phyloP scores from a whole-genome alignment of 2,329 filamentous ascomycete genomes.

The Exophiala calicioides region DNA sequence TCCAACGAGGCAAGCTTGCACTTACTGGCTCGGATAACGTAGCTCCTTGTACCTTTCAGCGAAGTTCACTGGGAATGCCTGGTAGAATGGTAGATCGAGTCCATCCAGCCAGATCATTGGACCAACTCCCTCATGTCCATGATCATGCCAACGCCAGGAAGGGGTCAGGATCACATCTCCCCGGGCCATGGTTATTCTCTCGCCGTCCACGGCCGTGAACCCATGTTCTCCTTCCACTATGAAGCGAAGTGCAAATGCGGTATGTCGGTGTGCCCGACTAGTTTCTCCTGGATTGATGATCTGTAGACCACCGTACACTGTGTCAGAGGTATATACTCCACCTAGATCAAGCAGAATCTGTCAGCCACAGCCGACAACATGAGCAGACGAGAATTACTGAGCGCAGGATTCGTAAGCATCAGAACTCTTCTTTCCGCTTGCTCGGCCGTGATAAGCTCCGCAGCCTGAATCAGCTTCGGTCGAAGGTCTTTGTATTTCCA shows the following conservation, averaged over 20 bases:
- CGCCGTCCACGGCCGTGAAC: slow-evolving; percentile 59
- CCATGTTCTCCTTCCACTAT: slow-evolving; percentile 58
- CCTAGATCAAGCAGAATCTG: too few species aligned
- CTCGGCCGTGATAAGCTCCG: slow-evolving; percentile 38
- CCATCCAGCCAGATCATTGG: slow-evolving; percentile 62
- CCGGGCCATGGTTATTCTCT: slow-evolving; percentile 52
- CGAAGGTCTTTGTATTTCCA: slow-evolving; percentile 40
- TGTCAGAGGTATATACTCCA: slow-evolving; percentile 63
- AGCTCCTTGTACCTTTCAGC: slow-evolving; percentile 52
- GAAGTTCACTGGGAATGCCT: slow-evolving; percentile 55
- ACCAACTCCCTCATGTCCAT: slow-evolving; percentile 57
- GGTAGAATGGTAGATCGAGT: slow-evolving; percentile 55
- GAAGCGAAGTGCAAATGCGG: slow-evolving; percentile 58
- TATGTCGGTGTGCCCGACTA: slow-evolving; percentile 57
- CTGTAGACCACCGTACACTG: slow-evolving; percentile 59
- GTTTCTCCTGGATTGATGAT: slow-evolving; percentile 58
- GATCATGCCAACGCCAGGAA: slow-evolving; percentile 61
- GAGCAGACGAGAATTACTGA: slow-evolving; percentile 31
- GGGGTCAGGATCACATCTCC: slow-evolving; percentile 61
- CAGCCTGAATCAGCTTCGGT: slow-evolving; percentile 38
- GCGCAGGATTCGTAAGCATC: slow-evolving; percentile 44
- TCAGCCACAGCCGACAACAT: too few species aligned
- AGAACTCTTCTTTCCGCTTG: slow-evolving; percentile 43
- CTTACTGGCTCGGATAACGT: slow-evolving; percentile 52
- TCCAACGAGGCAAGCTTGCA: slow-evolving; percentile 27